Conservation (phyloP, 805 yeast species). For the Yarrowia sp. region DNA sequence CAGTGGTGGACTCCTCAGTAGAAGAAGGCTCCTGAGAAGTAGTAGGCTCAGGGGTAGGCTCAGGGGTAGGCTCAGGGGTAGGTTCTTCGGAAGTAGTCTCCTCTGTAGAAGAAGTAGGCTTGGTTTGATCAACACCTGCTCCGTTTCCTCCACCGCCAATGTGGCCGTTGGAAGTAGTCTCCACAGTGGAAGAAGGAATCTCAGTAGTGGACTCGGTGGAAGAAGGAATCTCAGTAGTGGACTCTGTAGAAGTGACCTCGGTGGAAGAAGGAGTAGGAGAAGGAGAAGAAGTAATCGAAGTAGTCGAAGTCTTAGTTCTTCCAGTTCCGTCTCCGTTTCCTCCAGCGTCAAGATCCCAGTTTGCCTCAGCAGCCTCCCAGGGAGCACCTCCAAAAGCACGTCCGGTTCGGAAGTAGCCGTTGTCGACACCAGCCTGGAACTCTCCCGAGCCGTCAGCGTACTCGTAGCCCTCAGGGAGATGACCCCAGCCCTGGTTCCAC, state of each 20-base stretch:
- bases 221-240: background rate
- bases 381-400: slow-evolving; percentile 13
- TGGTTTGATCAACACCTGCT: too few species aligned
- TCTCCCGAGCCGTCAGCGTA: background rate
- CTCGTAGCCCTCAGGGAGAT: slow-evolving; percentile 4
- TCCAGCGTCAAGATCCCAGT: slow-evolving; percentile 13
- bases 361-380: slow-evolving; percentile 1
- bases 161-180: background rate
- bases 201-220: background rate
- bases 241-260: background rate
- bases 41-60: slow-evolving; percentile 11
- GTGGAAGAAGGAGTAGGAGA: background rate
- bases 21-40: background rate
- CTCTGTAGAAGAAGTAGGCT: background rate
- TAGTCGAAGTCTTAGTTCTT: background rate
- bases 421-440: background rate
- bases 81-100: background rate
- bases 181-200: background rate
- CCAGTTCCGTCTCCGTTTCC: slow-evolving; percentile 9
- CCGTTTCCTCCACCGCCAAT: too few species aligned
- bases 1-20: slow-evolving; percentile 1
- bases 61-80: background rate
- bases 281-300: background rate
- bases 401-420: slow-evolving; percentile 12
- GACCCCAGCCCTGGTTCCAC: slow-evolving; percentile 18